Evolutionary conservation across 495 filamentous ascomycete genomes (phyloP), one percentile per base, ranked within the genome.

Genomic region (Margaritispora aquatica): DNA sequence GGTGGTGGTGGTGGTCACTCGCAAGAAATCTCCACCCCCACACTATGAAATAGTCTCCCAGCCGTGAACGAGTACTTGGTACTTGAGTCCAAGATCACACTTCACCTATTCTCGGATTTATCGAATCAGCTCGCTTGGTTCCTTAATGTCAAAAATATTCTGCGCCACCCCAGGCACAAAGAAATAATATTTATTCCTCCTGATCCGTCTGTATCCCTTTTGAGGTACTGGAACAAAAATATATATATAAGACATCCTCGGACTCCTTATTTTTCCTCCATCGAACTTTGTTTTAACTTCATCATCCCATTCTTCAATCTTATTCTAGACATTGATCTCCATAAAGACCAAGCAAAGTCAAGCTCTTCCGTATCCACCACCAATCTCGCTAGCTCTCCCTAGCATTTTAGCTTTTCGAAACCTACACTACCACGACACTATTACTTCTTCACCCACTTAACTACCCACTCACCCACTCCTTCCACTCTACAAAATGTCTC

Each of bases 401-500:
- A n/a, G n/a, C n/a, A n/a, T 26, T 9, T 44, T 31, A 47, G 52
- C 20, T 53, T 50, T 19, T 11, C 23, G 38, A 19, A 27, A 26
- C 5, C 13, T 7, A 41, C 50, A 36, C 34, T 13, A 17, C 29
- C 47, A 2, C 1, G 21, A 19, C 9, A 48, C 7, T 5, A n/a
- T 36, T 13, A 34, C 51, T 22, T 55, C 17, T 36, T 48, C 48
- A 29, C 34, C 34, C 48, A 29, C 4, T 38, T 48, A 23, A 55
- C 4, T 17, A 13, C 1, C 13, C 36, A n/a, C 29, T 5, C 5
- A 34, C n/a, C 48, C 55, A 24, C 44, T 31, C 49, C n/a, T n/a
- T 36, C 19, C 60, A 23, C 20, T 57, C 52, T 22, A 29, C 52
- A 63, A 59, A 19, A 80, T 80, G 78, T 71, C 77, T 66, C 78